Evolutionary conservation across 306 rosid species (phyloP).

Genomic region (Luffa aegyptiaca): DNA sequence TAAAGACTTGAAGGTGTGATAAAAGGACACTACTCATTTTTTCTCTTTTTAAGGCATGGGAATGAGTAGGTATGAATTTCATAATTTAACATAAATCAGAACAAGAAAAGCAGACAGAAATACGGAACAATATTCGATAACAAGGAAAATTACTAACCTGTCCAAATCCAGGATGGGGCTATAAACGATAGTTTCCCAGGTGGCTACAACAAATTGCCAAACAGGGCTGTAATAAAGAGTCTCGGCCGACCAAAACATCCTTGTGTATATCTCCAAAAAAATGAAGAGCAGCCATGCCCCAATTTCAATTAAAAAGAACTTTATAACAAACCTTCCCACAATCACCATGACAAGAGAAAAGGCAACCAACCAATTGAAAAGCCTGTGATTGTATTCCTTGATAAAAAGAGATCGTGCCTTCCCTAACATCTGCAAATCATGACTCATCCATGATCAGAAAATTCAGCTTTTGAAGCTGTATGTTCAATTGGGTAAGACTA

Average conservation of each 20-base stretch:
- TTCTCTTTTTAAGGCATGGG: background rate
- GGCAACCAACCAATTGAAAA: conserved; percentile 95
- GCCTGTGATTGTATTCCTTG: conserved; percentile 81
- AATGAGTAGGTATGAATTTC: background rate
- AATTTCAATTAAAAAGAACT: conserved; percentile 69
- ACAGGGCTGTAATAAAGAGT: conserved; percentile 80
- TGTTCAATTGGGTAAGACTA: background rate
- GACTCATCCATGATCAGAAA: conserved; percentile 7
- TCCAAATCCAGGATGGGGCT: conserved; percentile 88
- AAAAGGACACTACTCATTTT: background rate
- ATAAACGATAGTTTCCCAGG: conserved; percentile 91
- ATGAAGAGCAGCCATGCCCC: conserved; percentile 90
- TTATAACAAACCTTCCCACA: conserved; percentile 73
- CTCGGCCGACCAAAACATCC: conserved; percentile 96
- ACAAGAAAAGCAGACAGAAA: background rate
- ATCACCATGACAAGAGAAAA: conserved; percentile 88
- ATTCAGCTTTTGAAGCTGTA: conserved; percentile 12
- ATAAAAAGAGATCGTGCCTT: conserved; percentile 71
- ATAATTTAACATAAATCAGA: background rate
- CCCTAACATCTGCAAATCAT: conserved; percentile 63
- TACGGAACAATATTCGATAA: background rate
- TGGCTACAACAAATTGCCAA: conserved; percentile 74
- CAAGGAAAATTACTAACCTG: conserved; percentile 45
- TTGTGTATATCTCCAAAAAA: conserved; percentile 89
- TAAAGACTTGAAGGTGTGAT: background rate